phyloP scores from a whole-genome alignment of 352 stramenopile species.

The Phytophthora quininea region DNA sequence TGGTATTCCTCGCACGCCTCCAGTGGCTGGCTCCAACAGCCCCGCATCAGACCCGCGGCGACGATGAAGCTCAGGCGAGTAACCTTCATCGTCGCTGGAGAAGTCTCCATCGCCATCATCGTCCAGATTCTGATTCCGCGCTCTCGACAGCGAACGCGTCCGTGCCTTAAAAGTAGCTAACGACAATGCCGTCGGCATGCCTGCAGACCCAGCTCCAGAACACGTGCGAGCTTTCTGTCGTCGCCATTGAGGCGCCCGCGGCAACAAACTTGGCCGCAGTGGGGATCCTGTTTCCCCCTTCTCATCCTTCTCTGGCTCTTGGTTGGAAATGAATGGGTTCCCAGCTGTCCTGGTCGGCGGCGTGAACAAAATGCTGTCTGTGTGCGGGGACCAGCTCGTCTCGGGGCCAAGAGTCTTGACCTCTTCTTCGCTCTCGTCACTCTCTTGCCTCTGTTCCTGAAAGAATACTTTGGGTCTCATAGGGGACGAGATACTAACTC shows the following conservation, averaged over 20 bases:
- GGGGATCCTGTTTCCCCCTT: not conserved
- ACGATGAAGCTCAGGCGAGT: constrained; percentile 33
- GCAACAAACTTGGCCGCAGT: constrained; percentile 23
- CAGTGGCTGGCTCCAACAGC: constrained; percentile 23
- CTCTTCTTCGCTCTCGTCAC: constrained; percentile 12
- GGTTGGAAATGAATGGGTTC: constrained; percentile 25
- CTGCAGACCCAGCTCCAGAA: constrained; percentile 34
- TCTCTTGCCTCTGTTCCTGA: constrained; percentile 17
- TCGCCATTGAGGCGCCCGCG: constrained; percentile 30
- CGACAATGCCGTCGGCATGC: constrained; percentile 31
- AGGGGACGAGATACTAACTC: constrained; percentile 28
- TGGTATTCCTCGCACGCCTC: constrained; percentile 36
- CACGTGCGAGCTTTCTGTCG: constrained; percentile 52
- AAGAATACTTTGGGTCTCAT: not conserved
- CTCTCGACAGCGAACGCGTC: constrained; percentile 36
- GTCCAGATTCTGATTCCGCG: constrained; percentile 25
- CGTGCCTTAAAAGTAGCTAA: constrained; percentile 40
- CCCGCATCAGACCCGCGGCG: constrained; percentile 18
- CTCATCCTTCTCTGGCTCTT: constrained; percentile 6
- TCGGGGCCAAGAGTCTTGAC: constrained; percentile 19
- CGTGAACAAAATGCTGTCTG: constrained; percentile 19
- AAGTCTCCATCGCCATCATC: constrained; percentile 56
- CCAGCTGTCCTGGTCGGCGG: not conserved
- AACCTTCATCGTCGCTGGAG: constrained; percentile 67
- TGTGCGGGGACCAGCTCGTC: constrained; percentile 26